phyloP scores from a whole-genome alignment of 2,329 filamentous ascomycete genomes.

The Cladophialophora exuberans region DNA sequence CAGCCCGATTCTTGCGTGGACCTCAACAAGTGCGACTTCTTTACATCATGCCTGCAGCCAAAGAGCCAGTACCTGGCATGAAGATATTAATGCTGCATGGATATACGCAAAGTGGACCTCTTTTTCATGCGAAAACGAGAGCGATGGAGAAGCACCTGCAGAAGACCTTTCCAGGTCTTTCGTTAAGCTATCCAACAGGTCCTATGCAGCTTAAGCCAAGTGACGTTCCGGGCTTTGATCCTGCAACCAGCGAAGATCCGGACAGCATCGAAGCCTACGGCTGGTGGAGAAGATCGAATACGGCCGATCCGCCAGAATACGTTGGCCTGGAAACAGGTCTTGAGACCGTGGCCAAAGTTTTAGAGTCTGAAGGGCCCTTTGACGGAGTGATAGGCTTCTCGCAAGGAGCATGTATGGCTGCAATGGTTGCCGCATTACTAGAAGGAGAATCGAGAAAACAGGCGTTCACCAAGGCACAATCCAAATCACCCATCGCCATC shows the following conservation, averaged over 20 bases:
- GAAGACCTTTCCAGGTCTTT: slow-evolving; percentile 69
- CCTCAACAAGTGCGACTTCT: slow-evolving; percentile 11
- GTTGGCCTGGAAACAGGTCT: slow-evolving; percentile 72
- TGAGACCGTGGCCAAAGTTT: slow-evolving; percentile 60
- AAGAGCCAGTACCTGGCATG: slow-evolving; percentile 30
- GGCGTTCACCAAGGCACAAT: slow-evolving; percentile 37
- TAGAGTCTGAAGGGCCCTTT: slow-evolving; percentile 67
- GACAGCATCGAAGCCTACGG: slow-evolving; percentile 70
- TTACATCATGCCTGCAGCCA: slow-evolving; percentile 24
- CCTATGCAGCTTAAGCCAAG: slow-evolving; percentile 64
- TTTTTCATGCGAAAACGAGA: slow-evolving; percentile 87
- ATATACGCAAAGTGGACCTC: slow-evolving; percentile 84
- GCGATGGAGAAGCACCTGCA: slow-evolving; percentile 78
- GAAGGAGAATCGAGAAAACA: slow-evolving; percentile 57
- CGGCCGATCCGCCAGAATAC: slow-evolving; percentile 68
- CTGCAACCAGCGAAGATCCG: slow-evolving; percentile 48
- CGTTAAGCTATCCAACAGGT: slow-evolving; percentile 70
- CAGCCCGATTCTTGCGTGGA: no score
- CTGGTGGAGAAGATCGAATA: slow-evolving; percentile 73
- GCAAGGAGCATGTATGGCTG: slow-evolving; percentile 75
- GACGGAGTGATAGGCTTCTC: slow-evolving; percentile 82
- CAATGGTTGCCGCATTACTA: slow-evolving; percentile 71
- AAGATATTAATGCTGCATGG: slow-evolving; percentile 82
- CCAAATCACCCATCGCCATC: slow-evolving; percentile 41
- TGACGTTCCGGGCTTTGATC: slow-evolving; percentile 71